These are phyloP conservation scores for Wickerhamiella azyma DNA, from an alignment of 805 yeast genomes.

Conservation along the genomic window DNA sequence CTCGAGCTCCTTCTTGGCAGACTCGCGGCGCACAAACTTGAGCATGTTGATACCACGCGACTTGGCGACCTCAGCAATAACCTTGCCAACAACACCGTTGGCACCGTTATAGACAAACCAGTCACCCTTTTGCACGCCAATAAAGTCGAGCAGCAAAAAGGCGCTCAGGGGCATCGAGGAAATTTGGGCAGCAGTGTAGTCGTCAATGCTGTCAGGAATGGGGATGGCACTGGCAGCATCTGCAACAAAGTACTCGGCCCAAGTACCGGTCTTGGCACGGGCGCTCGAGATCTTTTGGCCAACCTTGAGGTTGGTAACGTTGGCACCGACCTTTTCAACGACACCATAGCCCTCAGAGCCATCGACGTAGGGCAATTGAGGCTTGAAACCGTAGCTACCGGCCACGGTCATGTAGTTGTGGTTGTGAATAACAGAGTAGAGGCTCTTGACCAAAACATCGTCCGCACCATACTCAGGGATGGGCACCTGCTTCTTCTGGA, in stretches of 20 bases:
- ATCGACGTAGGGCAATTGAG: constrained; percentile 1
- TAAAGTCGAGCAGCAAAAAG: background rate
- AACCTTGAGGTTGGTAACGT: constrained; percentile 3
- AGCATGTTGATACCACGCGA: constrained; percentile 8
- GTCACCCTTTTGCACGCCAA: constrained; percentile 5
- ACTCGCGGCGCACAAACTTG: constrained; percentile 8
- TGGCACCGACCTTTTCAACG: constrained; percentile 5
- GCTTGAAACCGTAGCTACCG: constrained; percentile 6
- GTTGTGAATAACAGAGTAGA: constrained; percentile 1
- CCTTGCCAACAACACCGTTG: constrained; percentile 7
- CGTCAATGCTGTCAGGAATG: constrained; percentile 3
- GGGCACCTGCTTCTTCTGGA: background rate
- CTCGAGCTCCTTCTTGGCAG: constrained; percentile 6
- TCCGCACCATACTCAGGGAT: constrained; percentile 2
- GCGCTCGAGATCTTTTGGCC: constrained; percentile 6
- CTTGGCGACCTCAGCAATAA: constrained; percentile 5
- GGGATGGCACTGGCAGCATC: constrained; percentile 1
- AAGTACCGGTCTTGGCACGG: constrained; percentile 2
- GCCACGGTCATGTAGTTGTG: constrained; percentile 2
- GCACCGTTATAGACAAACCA: constrained; percentile 8
- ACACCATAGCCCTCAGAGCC: constrained; percentile 5
- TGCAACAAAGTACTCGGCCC: constrained; percentile 9
- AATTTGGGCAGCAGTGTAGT: constrained; percentile 8
- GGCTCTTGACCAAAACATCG: constrained; percentile 4
- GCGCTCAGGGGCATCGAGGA: constrained; percentile 8